These are phyloP conservation scores for Auricularia heimuer DNA, from an alignment of 768 basidiomycete genomes.

Conservation along the genomic window DNA sequence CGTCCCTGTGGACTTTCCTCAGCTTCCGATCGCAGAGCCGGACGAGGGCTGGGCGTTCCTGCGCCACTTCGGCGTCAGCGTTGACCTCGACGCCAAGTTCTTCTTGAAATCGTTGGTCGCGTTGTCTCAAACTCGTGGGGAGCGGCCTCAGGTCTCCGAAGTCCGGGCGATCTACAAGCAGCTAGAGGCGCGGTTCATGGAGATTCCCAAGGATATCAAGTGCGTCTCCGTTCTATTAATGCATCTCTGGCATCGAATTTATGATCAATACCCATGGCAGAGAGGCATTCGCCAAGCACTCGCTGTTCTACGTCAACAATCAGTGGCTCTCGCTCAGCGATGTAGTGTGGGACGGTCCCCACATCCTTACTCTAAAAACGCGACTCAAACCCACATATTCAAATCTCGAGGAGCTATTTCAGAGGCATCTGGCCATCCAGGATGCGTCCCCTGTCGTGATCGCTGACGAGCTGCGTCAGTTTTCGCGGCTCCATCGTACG, in stretches of 20 bases:
- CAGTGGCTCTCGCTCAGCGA: neutral
- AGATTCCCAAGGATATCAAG: slow-evolving; percentile 14
- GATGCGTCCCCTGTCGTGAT: slow-evolving; percentile 11
- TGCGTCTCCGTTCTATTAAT: slow-evolving; percentile 4
- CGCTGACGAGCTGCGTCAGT: slow-evolving; percentile 10
- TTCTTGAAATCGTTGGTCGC: slow-evolving; percentile 12
- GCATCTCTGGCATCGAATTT: neutral
- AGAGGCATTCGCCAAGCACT: neutral
- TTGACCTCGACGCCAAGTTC: slow-evolving; percentile 10
- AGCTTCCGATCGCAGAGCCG: neutral
- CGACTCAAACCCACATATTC: slow-evolving; percentile 11
- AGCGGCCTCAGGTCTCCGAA: neutral
- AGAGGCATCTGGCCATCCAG: slow-evolving; percentile 9
- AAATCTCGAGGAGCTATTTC: slow-evolving; percentile 11
- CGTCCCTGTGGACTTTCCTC: neutral
- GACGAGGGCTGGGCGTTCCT: slow-evolving; percentile 13
- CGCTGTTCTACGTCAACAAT: neutral
- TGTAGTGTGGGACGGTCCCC: slow-evolving; percentile 15
- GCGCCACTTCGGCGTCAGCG: slow-evolving; percentile 11
- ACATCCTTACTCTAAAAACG: slow-evolving; percentile 12
- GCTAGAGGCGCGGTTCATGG: slow-evolving; percentile 16
- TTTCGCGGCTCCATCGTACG: neutral
- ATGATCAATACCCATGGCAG: neutral
- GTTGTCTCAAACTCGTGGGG: slow-evolving; percentile 4
- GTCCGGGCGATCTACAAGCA: slow-evolving; percentile 11